A percentile compares a stretch with the other conserved stretches of the same genome.
These are phyloP conservation scores for Euphorbia schlechtendalii DNA, from an alignment of 441 rosid genomes.

Conservation along the genomic window DNA sequence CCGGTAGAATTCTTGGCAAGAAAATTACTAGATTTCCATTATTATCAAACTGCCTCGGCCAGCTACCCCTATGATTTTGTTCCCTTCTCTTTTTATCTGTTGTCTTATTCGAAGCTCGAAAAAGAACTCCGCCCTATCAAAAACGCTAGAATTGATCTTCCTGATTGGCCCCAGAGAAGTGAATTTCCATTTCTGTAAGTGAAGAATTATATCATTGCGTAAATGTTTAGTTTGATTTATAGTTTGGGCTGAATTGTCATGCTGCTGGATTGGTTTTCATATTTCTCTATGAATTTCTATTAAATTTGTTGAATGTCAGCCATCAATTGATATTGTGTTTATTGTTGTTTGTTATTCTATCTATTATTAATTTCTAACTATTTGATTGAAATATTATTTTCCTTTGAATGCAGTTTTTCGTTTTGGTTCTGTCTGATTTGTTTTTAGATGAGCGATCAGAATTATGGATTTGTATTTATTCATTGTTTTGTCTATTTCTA, in stretches of 20 bases:
- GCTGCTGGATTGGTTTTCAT: neutral
- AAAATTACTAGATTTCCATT: neutral
- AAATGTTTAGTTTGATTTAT: neutral
- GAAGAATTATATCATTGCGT: neutral
- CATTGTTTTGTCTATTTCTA: no score
- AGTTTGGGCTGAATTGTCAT: neutral
- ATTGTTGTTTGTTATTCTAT: neutral
- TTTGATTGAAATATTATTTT: no score
- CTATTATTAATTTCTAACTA: no score
- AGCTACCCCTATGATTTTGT: neutral
- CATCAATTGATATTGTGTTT: neutral
- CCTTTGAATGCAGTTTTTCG: no score
- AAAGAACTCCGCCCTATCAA: slow-evolving; percentile 1
- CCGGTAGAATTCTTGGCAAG: slow-evolving; percentile 5
- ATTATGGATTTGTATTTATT: no score
- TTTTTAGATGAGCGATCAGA: no score
- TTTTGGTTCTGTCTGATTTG: no score
- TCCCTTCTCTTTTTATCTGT: neutral
- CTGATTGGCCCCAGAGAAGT: neutral
- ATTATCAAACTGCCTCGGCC: neutral
- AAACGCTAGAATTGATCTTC: neutral
- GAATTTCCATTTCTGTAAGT: slow-evolving; percentile 14
- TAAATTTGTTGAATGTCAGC: neutral
- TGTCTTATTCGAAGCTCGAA: neutral
- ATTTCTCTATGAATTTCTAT: neutral